Evolutionary conservation across 768 basidiomycete species (phyloP), one percentile per base, ranked within the genome.

Genomic region (Suillus hirtellus): DNA sequence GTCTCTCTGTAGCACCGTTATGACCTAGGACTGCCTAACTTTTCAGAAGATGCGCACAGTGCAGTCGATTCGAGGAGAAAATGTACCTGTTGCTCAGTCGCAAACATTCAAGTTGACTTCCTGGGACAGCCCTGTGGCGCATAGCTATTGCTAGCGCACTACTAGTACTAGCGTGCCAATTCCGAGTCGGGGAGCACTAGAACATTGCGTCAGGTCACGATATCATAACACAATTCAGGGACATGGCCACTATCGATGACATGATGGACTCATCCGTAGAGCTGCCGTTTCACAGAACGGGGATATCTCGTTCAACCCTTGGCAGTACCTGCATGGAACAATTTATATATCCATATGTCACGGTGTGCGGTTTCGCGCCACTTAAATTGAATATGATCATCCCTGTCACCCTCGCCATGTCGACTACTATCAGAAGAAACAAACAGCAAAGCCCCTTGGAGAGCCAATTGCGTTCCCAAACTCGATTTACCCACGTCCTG

Each of bases 401-500:
- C 38, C 38, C 0, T 11, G 12, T 42, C 42, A 17, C 42, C 42
- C 42, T 42, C 14, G 42, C 1, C 14, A 42, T 42, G 5, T 42
- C 15, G 14, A 42, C 17, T 42, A 17, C 7, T 15, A 42, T 17
- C 42, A 17, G 42, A 17, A 17, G 42, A 17, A 42, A 42, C 17
- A 15, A 42, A 42, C 42, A 17, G 7, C 15, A 15, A 42, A 42
- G 14, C 42, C 31, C 31, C 17, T 42, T 15, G 7, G 1, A 42
- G 42, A 17, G 17, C 42, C 7, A 15, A 42, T 5, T 58, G 66
- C 0, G 42, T 60, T 12, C 63, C 64, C 2, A 58, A 60, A 15
- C 40, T 47, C 43, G 49, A 60, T 8, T 17, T 53, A 66, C 21
- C 53, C 53, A n/a, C 65, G 42, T 10, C 31, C 55, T 21, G 59